Conservation (phyloP, 2,329 filamentous ascomycete species). For the Sporothrix curviconia region DNA sequence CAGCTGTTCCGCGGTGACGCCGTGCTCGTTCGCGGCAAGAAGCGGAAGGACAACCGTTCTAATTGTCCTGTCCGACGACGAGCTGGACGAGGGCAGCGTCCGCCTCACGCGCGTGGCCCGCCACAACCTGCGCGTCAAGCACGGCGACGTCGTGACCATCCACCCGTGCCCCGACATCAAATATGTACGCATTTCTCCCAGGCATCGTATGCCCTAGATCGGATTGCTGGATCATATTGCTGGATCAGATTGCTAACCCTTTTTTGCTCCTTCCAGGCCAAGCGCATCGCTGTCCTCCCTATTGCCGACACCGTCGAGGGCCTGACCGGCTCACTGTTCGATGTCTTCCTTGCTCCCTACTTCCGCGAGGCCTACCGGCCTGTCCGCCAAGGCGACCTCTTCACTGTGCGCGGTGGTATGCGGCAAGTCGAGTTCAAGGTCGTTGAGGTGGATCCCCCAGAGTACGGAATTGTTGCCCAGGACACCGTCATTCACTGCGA, state of each 20-base stretch:
- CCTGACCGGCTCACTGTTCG: conserved; percentile 93
- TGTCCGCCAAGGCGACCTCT: conserved; percentile 93
- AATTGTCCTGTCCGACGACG: conserved; percentile 95
- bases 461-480: conserved; percentile 97
- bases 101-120: conserved; percentile 98
- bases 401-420: conserved; percentile 97
- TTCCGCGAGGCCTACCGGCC: conserved; percentile 99
- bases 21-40: conserved; percentile 97
- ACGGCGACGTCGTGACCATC: conserved; percentile 94
- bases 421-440: conserved; percentile 99
- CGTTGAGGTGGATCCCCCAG: conserved; percentile 94
- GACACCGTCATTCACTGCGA: conserved; percentile 99
- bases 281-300: conserved; percentile 95
- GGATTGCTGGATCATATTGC: conserved; percentile 1
- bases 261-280: conserved; percentile 57
- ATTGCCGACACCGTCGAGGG: conserved; percentile 98
- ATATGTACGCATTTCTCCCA: conserved; percentile 97
- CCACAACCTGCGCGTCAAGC: conserved; percentile 97
- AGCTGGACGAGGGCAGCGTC: conserved; percentile 93
- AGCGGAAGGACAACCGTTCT: conserved; percentile 98
- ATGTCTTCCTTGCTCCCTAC: conserved; percentile 98
- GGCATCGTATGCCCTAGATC: too few species aligned
- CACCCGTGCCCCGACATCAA: conserved; percentile 99
- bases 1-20: conserved; percentile 98
- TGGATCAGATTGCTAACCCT: not conserved